Conservation (phyloP, 2,329 filamentous ascomycete genomes). For the Drechslera avenae region DNA sequence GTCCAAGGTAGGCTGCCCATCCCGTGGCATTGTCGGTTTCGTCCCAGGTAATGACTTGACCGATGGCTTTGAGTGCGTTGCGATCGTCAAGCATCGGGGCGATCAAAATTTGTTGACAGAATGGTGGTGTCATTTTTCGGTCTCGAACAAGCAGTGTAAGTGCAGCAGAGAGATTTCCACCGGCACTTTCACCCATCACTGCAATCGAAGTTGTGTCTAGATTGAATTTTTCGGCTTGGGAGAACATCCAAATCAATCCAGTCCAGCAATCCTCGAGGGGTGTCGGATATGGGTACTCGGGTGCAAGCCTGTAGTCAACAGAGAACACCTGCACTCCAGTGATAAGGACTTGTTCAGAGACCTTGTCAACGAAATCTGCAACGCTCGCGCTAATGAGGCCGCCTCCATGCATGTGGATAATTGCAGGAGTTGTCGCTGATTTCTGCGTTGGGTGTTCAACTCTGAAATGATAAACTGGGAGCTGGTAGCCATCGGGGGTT, state of each 20-base stretch:
- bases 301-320: slow-evolving; percentile 22
- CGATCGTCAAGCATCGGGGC: slow-evolving; percentile 57
- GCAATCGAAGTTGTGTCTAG: slow-evolving; percentile 51
- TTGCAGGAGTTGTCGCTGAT: no score
- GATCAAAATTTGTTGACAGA: slow-evolving; percentile 53
- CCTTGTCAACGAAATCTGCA: background rate
- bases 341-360: slow-evolving; percentile 33
- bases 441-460: no score
- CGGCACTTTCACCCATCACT: slow-evolving; percentile 53
- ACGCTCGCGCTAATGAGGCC: background rate
- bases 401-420: background rate
- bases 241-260: slow-evolving; percentile 47
- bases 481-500: no score
- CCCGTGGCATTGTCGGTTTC: slow-evolving; percentile 17
- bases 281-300: slow-evolving; percentile 9
- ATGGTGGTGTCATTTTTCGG: slow-evolving; percentile 31
- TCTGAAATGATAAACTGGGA: no score
- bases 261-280: slow-evolving; percentile 48
- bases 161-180: slow-evolving; percentile 51
- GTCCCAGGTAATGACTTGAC: slow-evolving; percentile 39
- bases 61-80: background rate
- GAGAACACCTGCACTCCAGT: slow-evolving; percentile 15
- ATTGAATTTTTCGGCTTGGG: slow-evolving; percentile 47
- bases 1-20: slow-evolving; percentile 25
- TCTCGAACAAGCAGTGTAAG: slow-evolving; percentile 50